These are phyloP conservation scores for Garcia nutans DNA, from an alignment of 345 rosid genomes.

Conservation along the genomic window DNA sequence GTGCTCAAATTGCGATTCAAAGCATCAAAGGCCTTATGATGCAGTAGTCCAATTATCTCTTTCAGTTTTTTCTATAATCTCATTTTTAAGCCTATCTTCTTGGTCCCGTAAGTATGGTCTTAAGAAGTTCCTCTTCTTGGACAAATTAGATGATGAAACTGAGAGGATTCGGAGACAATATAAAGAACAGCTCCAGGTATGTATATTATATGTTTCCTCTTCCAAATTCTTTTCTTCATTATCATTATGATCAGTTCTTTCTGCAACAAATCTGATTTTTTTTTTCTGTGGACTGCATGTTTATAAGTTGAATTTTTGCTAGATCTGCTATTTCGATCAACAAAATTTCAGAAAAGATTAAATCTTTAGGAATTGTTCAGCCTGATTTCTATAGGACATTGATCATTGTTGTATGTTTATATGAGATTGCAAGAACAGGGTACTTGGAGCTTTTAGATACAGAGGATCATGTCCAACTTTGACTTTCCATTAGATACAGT, in stretches of 20 bases:
- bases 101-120: constrained; percentile 81
- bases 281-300: too few species aligned
- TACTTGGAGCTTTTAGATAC: too few species aligned
- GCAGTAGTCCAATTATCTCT: constrained; percentile 67
- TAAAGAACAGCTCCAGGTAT: constrained; percentile 62
- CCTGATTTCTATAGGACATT: too few species aligned
- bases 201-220: not conserved
- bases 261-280: too few species aligned
- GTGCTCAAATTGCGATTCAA: constrained; percentile 61
- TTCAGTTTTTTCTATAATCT: constrained; percentile 63
- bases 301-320: too few species aligned
- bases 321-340: too few species aligned
- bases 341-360: too few species aligned
- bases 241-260: not conserved
- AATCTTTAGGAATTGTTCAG: too few species aligned
- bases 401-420: too few species aligned
- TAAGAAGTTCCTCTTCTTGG: constrained; percentile 64
- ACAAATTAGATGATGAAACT: constrained; percentile 55
- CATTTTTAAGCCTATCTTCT: constrained; percentile 54
- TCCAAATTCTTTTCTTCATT: not conserved
- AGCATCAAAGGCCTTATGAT: constrained; percentile 78
- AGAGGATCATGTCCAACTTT: too few species aligned
- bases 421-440: too few species aligned
- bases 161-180: constrained; percentile 56
- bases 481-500: too few species aligned